Conservation (phyloP, 805 yeast species). For the Metschnikowia proteae region DNA sequence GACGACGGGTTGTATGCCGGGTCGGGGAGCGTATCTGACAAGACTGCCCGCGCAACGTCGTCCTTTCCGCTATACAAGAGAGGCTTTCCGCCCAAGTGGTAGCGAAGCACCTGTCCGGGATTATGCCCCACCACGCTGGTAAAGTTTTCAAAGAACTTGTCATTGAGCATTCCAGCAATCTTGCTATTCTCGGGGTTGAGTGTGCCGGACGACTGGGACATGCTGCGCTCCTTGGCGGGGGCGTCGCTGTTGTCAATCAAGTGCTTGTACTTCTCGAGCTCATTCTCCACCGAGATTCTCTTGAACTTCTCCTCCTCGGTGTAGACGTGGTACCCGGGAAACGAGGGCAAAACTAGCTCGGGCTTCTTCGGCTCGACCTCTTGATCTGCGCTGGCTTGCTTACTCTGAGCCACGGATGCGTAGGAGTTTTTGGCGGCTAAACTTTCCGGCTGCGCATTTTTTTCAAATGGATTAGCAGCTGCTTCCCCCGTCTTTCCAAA, state of each 20-base stretch:
- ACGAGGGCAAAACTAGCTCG: slow-evolving; percentile 36
- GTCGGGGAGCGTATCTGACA: slow-evolving; percentile 44
- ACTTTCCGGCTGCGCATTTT: neutral
- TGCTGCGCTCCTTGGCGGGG: slow-evolving; percentile 18
- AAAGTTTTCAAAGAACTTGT: slow-evolving; percentile 75
- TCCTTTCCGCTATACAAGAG: slow-evolving; percentile 67
- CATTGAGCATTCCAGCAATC: slow-evolving; percentile 59
- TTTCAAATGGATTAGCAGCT: neutral
- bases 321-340: slow-evolving; percentile 64
- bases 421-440: neutral
- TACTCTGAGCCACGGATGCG: slow-evolving; percentile 5
- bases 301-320: slow-evolving; percentile 69
- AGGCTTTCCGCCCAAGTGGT: slow-evolving; percentile 77
- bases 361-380: slow-evolving; percentile 3
- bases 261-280: slow-evolving; percentile 41
- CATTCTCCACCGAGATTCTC: slow-evolving; percentile 51
- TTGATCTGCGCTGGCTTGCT: slow-evolving; percentile 1
- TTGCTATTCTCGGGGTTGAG: slow-evolving; percentile 21
- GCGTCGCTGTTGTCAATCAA: slow-evolving; percentile 48
- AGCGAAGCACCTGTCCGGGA: slow-evolving; percentile 82
- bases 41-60: slow-evolving; percentile 45
- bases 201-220: slow-evolving; percentile 15
- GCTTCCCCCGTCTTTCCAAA: neutral
- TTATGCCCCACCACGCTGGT: slow-evolving; percentile 72
- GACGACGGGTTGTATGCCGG: slow-evolving; percentile 62